Percentiles rank a stretch among this genome's conserved stretches.
Conservation (phyloP, 805 yeast genomes). For the Kodamaea neixiangensis region DNA sequence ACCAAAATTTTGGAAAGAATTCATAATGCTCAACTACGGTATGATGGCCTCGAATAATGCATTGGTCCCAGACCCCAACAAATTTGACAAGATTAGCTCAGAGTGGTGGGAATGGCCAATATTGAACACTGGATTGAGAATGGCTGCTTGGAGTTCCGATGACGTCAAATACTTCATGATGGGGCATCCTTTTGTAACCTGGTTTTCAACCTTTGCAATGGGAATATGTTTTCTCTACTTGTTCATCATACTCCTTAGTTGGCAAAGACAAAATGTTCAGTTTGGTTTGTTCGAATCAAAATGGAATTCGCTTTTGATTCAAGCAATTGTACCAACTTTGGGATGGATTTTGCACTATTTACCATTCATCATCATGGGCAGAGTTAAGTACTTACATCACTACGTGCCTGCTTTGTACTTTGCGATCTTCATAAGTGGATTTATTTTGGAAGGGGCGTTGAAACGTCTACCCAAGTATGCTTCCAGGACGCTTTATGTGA, state of each 20-base stretch:
- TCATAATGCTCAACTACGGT: conserved; percentile 69
- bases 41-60: conserved; percentile 88
- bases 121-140: conserved; percentile 65
- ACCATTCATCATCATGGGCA: conserved; percentile 44
- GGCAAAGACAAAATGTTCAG: conserved; percentile 35
- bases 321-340: conserved; percentile 36
- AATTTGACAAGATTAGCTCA: conserved; percentile 70
- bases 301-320: conserved; percentile 31
- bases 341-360: conserved; percentile 44
- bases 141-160: conserved; percentile 69
- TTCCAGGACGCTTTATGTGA: conserved; percentile 37
- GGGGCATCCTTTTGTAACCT: conserved; percentile 78
- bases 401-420: conserved; percentile 47
- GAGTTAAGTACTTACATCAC: conserved; percentile 47
- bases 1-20: conserved; percentile 62
- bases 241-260: conserved; percentile 20
- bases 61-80: conserved; percentile 72
- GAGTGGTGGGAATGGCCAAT: conserved; percentile 87
- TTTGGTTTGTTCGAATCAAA: conserved; percentile 24
- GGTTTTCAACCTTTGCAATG: conserved; percentile 44
- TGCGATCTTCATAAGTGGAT: conserved; percentile 25
- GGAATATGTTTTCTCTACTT: conserved; percentile 22
- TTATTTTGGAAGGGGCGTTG: conserved; percentile 19
- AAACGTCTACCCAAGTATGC: conserved; percentile 18
- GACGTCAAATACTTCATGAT: conserved; percentile 61